Conservation (phyloP, 352 stramenopile genomes). For the Pythium sukuiense region DNA sequence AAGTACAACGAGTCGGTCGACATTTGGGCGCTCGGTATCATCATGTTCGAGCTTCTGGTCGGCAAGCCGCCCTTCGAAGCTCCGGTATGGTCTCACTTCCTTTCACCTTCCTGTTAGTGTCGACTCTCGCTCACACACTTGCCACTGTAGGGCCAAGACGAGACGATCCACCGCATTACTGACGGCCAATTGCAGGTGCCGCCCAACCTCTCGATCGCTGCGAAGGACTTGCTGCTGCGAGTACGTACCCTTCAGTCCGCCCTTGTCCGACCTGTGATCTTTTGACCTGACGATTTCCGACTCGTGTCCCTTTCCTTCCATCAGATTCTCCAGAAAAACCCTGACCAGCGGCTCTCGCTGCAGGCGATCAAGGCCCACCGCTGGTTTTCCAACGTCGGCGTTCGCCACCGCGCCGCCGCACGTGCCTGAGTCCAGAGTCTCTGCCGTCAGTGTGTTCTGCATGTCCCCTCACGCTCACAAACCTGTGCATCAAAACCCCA, state of each 20-base stretch:
- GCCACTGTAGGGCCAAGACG: slow-evolving; percentile 82
- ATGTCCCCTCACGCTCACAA: not conserved
- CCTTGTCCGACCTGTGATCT: not conserved
- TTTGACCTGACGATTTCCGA: not conserved
- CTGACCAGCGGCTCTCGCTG: slow-evolving; percentile 55
- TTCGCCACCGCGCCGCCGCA: slow-evolving; percentile 43
- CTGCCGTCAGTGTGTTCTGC: not conserved
- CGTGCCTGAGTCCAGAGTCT: slow-evolving; percentile 29
- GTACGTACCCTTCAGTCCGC: slow-evolving; percentile 30
- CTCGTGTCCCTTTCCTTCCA: not conserved
- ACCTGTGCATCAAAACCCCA: not conserved
- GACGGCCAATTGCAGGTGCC: slow-evolving; percentile 71
- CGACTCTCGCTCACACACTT: not conserved
- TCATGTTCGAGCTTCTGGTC: slow-evolving; percentile 98
- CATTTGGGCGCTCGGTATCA: slow-evolving; percentile 98
- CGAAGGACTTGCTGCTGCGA: slow-evolving; percentile 70
- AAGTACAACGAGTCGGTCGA: slow-evolving; percentile 99
- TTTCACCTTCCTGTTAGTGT: not conserved
- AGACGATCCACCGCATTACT: slow-evolving; percentile 96
- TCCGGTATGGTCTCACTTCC: slow-evolving; percentile 39
- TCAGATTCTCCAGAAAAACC: slow-evolving; percentile 77
- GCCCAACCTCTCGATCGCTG: slow-evolving; percentile 64
- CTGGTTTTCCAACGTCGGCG: slow-evolving; percentile 65
- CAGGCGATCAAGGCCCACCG: slow-evolving; percentile 74
- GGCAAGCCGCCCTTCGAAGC: slow-evolving; percentile 98